These are phyloP conservation scores for Rhodotorula sp. DNA, from an alignment of 1,284 basidiomycete species.

Conservation along the genomic window DNA sequence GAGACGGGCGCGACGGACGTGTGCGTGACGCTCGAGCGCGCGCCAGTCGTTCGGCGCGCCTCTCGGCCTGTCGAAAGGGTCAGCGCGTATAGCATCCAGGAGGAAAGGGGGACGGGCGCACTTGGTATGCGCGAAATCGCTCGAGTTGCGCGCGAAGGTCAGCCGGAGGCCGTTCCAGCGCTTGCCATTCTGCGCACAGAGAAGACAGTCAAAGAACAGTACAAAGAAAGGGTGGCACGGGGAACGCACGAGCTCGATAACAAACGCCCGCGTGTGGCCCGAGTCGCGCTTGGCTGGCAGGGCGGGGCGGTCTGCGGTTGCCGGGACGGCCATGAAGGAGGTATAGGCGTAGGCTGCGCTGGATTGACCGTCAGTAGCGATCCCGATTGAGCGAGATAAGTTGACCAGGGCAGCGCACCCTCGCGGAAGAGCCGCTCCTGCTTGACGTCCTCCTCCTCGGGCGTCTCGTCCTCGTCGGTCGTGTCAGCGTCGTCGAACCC, in stretches of 20 bases:
- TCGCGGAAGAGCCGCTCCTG: conserved; percentile 23
- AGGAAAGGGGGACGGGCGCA: not conserved
- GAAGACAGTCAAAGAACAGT: not conserved
- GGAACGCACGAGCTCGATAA: conserved; percentile 17
- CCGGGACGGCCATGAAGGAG: not conserved
- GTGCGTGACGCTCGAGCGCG: not conserved
- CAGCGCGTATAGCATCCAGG: too few species aligned
- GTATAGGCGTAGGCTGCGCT: not conserved
- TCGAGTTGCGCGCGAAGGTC: not conserved
- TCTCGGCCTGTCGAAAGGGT: not conserved
- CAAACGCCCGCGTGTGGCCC: not conserved
- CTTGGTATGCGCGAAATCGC: not conserved
- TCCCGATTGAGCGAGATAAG: too few species aligned
- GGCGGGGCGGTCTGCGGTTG: not conserved
- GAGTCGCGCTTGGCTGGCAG: not conserved
- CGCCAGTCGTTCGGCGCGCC: not conserved
- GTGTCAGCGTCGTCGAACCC: conserved; percentile 9
- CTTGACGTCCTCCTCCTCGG: not conserved
- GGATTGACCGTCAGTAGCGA: not conserved
- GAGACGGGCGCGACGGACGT: not conserved
- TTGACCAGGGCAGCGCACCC: not conserved
- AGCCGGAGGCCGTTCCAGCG: conserved; percentile 11
- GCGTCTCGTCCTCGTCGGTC: conserved; percentile 3
- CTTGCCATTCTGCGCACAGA: conserved; percentile 2
- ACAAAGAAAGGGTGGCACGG: too few species aligned